Base-by-base conservation (phyloP, 352 stramenopile genomes). In the Phytophthora cajani region DNA sequence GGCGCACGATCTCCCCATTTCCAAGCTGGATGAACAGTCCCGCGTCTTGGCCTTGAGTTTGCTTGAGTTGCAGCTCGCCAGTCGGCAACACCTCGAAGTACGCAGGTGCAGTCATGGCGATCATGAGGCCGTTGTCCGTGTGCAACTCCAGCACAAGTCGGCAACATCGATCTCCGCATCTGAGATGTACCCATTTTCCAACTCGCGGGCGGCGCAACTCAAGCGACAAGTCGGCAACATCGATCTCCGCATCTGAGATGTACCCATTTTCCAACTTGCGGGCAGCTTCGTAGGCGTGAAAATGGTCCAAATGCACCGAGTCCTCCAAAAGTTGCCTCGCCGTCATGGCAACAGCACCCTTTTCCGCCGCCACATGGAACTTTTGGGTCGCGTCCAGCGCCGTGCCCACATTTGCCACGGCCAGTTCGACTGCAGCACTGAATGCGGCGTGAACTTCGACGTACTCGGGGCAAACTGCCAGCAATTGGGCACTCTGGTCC, bases 241-340 rank as follows among this genome's bases (percentile, higher is more conserved):
- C 68, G 51, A 77, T 62, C 57, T 60, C 55, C 49, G 23, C 53
- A n/a, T 66, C 52, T 25, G 14, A 72, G 55, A 40, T 55, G 27
- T 52, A 49, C 40, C 23, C 60, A 46, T 53, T 30, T 25, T 58
- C 64, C 10, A 49, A 49, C 14, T 38, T 21, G 16, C 67, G 51
- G 33, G 66, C 52, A 17, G 76, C 81, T 62, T 91, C 74, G 63
- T 94, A 94, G 12, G 85, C 80, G 58, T 94, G 87, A 58, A 94
- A 93, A 77, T 94, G 87, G 64, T 94, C 85, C 60, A 94, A 70
- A 61, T 93, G 85, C 62, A 91, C 77, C 23, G 85, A 90, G 38
- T 92, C 82, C 23, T 87, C 75, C 56, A 94, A 59, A 2, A 94
- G 60, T 57, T 83, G 78, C 52, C 82, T 75, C 5, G 82, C 84